Base-by-base conservation (phyloP, 2,329 filamentous ascomycete species). In the Botrytis tulipae region DNA sequence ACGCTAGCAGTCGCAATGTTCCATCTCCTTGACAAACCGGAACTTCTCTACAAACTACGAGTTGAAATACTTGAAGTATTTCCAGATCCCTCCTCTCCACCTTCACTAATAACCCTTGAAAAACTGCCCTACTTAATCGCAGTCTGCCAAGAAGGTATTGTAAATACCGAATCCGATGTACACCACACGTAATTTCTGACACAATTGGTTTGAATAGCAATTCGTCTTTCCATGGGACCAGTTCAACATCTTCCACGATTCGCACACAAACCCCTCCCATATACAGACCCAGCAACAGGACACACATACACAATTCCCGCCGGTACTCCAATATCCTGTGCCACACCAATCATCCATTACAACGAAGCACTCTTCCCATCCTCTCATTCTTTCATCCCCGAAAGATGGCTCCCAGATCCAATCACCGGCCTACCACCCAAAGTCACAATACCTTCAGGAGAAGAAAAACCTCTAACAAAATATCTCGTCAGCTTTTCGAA, bases 401-500 rank as follows among this genome's bases (percentile, higher is more conserved):
- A 85, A 63, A 81, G 84, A 8, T 86, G 82, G 82, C 75, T 85
- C 10, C 81, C 82, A n/a, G 69, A 73, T 37, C 42, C 71, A 2
- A 32, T 54, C n/a, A 70, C 62, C 1, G 70, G 70, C 1, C n/a
- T 57, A n/a, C 46, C 70, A 16, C 60, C 70, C 10, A 72, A 46
- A 46, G 35, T 72, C 37, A 72, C 48, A 40, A 48, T 16, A 4
- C 22, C 51, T 18, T 57, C 62, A 6, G 71, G 71, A 10, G 61
- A 59, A 57, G 63, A 72, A 48, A 68, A 69, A 29, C 48, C 29
- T 7, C 22, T 72, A 8, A 29, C 71, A 44, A 80, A 79, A n/a
- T 82, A 80, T 63, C 81, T 85, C 60, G 79, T 85, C n/a, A 73
- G 82, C 0, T 86, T 86, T 75, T 82, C 81, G 4, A 84, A 82